These are phyloP conservation scores for Eucalyptus brandiana DNA, from an alignment of 345 rosid genomes.

Conservation along the genomic window DNA sequence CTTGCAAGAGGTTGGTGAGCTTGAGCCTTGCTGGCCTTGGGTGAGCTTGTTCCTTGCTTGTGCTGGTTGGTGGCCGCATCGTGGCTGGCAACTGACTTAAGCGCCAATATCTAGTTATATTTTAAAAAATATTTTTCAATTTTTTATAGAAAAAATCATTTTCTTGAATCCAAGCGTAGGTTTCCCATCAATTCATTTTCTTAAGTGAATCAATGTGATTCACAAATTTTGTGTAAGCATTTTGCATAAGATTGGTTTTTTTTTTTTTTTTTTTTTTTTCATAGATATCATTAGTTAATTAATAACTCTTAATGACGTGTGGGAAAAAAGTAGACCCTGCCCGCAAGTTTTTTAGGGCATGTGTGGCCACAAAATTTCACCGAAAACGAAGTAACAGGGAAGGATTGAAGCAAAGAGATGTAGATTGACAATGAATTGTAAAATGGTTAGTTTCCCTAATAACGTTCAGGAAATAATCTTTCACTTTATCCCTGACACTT, in stretches of 20 bases:
- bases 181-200: neutral
- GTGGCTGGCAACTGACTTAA: fast-evolving
- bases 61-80: fast-evolving
- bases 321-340: neutral
- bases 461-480: neutral
- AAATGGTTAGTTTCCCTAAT: neutral
- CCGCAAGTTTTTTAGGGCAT: neutral
- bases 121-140: too few relatives aligned
- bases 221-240: too few relatives aligned
- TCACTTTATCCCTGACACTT: neutral
- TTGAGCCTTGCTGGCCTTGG: neutral
- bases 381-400: neutral
- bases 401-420: neutral
- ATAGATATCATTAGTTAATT: neutral
- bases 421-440: neutral
- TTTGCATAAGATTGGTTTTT: too few relatives aligned
- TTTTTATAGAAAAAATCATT: too few relatives aligned
- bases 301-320: neutral
- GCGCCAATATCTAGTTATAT: fast-evolving
- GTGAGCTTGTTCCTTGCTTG: neutral
- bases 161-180: too few relatives aligned
- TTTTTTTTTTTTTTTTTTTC: too few relatives aligned
- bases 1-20: neutral
- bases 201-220: too few relatives aligned
- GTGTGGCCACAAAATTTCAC: neutral